Evolutionary conservation across 768 basidiomycete species (phyloP).

Genomic region (Steccherinum ochraceum): DNA sequence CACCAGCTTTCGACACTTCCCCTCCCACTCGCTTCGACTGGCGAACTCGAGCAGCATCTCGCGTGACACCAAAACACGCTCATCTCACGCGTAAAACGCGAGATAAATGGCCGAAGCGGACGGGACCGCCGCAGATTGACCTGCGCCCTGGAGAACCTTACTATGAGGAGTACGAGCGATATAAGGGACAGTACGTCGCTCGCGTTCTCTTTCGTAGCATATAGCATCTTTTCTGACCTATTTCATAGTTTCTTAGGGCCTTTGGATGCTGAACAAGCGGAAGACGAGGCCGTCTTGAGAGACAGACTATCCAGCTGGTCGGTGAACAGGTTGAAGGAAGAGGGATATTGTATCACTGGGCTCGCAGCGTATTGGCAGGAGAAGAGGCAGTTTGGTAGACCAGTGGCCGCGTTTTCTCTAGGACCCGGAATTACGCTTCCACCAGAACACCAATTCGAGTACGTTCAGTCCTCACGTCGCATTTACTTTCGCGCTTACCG

Average conservation of each 20-base stretch:
- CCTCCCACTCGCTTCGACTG: slow-evolving; percentile 47
- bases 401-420: slow-evolving; percentile 57
- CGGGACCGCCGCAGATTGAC: not conserved
- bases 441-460: slow-evolving; percentile 70
- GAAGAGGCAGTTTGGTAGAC: slow-evolving; percentile 55
- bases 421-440: slow-evolving; percentile 61
- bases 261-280: slow-evolving; percentile 53
- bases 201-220: not conserved
- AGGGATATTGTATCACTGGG: slow-evolving; percentile 67
- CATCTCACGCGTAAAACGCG: slow-evolving; percentile 33
- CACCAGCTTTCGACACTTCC: not conserved
- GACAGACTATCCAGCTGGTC: slow-evolving; percentile 68
- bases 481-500: not conserved
- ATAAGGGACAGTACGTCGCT: slow-evolving; percentile 44
- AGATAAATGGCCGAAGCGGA: slow-evolving; percentile 15
- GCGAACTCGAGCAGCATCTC: slow-evolving; percentile 49
- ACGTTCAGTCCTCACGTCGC: slow-evolving; percentile 19
- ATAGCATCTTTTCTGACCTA: not conserved
- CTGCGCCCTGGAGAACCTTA: slow-evolving; percentile 34
- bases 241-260: slow-evolving; percentile 39
- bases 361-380: slow-evolving; percentile 66
- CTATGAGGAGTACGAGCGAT: slow-evolving; percentile 45
- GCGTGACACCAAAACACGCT: slow-evolving; percentile 19
- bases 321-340: slow-evolving; percentile 48
- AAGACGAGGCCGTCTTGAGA: slow-evolving; percentile 52